Evolutionary conservation across 345 rosid species (phyloP).

Genomic region (Anastatica hierochuntica): DNA sequence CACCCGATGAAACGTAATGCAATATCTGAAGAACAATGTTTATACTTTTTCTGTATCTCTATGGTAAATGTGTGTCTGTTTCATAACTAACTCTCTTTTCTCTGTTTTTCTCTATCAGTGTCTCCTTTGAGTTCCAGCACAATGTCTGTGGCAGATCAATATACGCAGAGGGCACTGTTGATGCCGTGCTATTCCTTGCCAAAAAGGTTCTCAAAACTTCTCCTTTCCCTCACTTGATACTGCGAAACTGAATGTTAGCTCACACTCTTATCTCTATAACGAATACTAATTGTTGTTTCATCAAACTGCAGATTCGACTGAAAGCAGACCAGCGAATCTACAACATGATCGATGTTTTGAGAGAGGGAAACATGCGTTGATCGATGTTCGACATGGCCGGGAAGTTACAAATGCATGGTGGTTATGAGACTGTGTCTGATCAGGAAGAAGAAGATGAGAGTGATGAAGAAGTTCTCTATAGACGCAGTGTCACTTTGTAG

Average conservation of each 20-base stretch:
- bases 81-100: no score
- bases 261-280: no score
- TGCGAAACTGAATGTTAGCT: no score
- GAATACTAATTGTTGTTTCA: no score
- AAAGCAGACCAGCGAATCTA: conserved; percentile 63
- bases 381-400: conserved; percentile 72
- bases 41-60: background rate
- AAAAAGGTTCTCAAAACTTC: conserved; percentile 52
- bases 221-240: no score
- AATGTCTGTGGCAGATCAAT: conserved; percentile 91
- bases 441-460: conserved; percentile 59
- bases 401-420: conserved; percentile 55
- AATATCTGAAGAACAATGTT: background rate
- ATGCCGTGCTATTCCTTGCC: conserved; percentile 72
- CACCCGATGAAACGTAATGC: conserved; percentile 73
- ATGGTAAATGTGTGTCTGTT: background rate
- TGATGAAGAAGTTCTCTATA: conserved; percentile 64
- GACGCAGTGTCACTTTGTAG: conserved; percentile 42
- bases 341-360: conserved; percentile 70
- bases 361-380: conserved; percentile 62
- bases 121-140: conserved; percentile 94
- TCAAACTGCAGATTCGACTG: conserved; percentile 36
- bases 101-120: conserved; percentile 33
- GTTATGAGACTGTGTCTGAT: conserved; percentile 48
- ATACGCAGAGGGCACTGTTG: conserved; percentile 85